These are phyloP conservation scores for Meyerozyma elateridarum DNA, from an alignment of 1,139 yeast species.

Conservation along the genomic window DNA sequence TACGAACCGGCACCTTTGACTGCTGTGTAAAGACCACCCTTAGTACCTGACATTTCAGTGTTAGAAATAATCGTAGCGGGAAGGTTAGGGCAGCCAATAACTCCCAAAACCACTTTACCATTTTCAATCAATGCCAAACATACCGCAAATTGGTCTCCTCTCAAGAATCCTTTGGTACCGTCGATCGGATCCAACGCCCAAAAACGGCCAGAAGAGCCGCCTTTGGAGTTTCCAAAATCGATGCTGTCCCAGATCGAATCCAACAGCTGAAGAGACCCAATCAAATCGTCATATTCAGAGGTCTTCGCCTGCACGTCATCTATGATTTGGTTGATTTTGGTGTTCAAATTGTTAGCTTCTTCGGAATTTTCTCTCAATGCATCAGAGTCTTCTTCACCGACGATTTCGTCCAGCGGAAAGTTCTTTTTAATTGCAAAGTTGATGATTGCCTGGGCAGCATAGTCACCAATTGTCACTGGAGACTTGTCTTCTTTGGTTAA, in stretches of 20 bases:
- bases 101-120: constrained; percentile 82
- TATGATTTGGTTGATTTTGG: constrained; percentile 48
- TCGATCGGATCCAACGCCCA: constrained; percentile 99
- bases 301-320: constrained; percentile 37
- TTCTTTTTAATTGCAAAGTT: constrained; percentile 74
- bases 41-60: constrained; percentile 30
- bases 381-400: constrained; percentile 90
- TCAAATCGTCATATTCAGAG: constrained; percentile 17
- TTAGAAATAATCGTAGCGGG: constrained; percentile 46
- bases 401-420: constrained; percentile 81
- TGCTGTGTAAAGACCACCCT: constrained; percentile 76
- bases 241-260: constrained; percentile 59
- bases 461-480: constrained; percentile 96
- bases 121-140: constrained; percentile 86
- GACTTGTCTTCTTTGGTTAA: constrained; percentile 84
- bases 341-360: constrained; percentile 26
- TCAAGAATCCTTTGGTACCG: constrained; percentile 92
- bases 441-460: constrained; percentile 91
- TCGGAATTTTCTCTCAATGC: constrained; percentile 48
- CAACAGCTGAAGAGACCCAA: constrained; percentile 42
- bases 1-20: constrained; percentile 70
- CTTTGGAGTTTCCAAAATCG: constrained; percentile 73
- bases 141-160: constrained; percentile 97
- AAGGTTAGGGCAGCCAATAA: constrained; percentile 93
- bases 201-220: constrained; percentile 74